A percentile compares a stretch with the other conserved stretches of the same genome.
These are phyloP conservation scores for Leucaena leucocephala DNA, from an alignment of 306 rosid species.

Conservation along the genomic window DNA sequence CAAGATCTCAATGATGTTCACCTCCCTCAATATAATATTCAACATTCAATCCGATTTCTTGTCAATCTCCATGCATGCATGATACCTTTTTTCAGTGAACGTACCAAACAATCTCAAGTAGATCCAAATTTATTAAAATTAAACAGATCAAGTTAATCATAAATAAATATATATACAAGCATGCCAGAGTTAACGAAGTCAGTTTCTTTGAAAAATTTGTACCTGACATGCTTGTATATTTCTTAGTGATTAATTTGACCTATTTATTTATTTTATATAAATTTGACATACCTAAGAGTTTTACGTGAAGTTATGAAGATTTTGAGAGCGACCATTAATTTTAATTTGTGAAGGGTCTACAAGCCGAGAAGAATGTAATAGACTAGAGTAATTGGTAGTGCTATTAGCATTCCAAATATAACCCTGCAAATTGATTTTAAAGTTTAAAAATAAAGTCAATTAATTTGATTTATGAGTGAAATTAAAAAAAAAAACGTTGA, in stretches of 20 bases:
- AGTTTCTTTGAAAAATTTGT: neutral
- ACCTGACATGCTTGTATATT: neutral
- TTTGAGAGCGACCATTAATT: slow-evolving; percentile 29
- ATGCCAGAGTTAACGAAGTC: neutral
- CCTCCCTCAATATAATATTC: no score
- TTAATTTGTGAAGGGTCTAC: slow-evolving; percentile 20
- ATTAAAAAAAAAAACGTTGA: neutral
- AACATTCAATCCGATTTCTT: neutral
- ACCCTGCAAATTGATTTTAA: slow-evolving; percentile 44
- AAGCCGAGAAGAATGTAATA: slow-evolving; percentile 63
- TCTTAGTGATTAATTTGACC: neutral
- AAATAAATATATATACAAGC: neutral
- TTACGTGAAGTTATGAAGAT: slow-evolving; percentile 17
- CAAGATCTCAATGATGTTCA: slow-evolving; percentile 5
- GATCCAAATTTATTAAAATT: neutral
- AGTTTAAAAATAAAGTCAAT: neutral
- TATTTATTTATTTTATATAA: neutral
- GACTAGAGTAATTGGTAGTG: slow-evolving; percentile 58
- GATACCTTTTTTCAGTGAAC: slow-evolving; percentile 38
- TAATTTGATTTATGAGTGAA: neutral
- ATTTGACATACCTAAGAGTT: neutral
- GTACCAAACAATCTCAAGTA: neutral
- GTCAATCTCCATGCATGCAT: slow-evolving; percentile 18
- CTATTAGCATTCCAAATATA: slow-evolving; percentile 68
- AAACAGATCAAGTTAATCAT: neutral